Percentiles rank a stretch among this genome's conserved stretches.
Evolutionary conservation across 2,329 filamentous ascomycete species (phyloP).

Genomic region (Arthrinium phaeospermum): DNA sequence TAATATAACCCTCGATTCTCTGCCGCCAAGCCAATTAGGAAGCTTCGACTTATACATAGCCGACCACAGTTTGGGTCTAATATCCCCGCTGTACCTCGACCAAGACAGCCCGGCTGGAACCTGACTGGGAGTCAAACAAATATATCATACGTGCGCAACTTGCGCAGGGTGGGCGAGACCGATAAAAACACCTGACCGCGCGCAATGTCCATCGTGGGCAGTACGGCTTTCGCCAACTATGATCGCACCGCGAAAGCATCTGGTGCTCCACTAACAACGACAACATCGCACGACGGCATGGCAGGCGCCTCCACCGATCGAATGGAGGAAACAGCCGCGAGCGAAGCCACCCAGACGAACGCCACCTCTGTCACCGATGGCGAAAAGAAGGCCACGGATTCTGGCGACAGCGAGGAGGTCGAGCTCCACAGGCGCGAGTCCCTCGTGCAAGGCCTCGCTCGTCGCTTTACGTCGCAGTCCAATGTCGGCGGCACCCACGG

Average conservation of each 20-base stretch:
- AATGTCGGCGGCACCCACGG: conserved; percentile 38
- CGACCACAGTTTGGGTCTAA: not conserved
- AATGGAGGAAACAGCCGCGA: conserved; percentile 25
- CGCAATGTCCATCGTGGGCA: conserved; percentile 49
- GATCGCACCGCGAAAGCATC: conserved; percentile 53
- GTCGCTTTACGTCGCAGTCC: conserved; percentile 59
- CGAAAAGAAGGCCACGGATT: conserved; percentile 36
- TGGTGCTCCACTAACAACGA: conserved; percentile 42
- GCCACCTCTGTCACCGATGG: conserved; percentile 45
- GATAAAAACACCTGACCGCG: not conserved
- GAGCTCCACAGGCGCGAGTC: conserved; percentile 58
- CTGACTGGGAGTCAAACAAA: not conserved
- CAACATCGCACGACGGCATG: conserved; percentile 17
- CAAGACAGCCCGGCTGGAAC: not conserved
- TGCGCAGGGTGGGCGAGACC: not conserved
- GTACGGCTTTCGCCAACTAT: conserved; percentile 52
- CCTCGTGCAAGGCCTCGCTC: conserved; percentile 61
- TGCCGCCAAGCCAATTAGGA: not conserved
- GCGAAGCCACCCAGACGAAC: conserved; percentile 37
- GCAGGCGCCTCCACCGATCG: conserved; percentile 32
- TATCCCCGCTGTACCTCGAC: not conserved
- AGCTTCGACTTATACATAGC: not conserved
- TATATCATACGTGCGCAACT: not conserved
- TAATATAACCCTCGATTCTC: conserved; percentile 2
- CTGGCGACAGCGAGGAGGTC: conserved; percentile 43